phyloP scores from a whole-genome alignment of 805 yeast genomes.

The Zygosaccharomyces bailii region DNA sequence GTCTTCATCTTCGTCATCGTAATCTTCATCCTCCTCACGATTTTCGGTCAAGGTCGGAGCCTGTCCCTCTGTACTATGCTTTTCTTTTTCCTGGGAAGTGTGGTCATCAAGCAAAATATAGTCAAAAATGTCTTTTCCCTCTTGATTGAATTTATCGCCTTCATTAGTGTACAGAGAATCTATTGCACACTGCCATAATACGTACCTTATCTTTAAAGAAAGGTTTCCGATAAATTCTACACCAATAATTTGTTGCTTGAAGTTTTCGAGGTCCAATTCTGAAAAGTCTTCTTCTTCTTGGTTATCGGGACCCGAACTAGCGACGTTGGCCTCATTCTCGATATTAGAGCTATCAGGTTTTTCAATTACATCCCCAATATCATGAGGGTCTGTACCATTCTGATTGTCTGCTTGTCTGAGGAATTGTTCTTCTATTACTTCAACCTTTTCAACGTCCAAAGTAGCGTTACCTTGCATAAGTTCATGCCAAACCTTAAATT shows the following conservation, averaged over 20 bases:
- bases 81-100: constrained; percentile 3
- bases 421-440: constrained; percentile 7
- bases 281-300: constrained; percentile 35
- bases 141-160: constrained; percentile 28
- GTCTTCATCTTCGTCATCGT: constrained; percentile 17
- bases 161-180: constrained; percentile 31
- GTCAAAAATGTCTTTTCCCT: constrained; percentile 12
- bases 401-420: constrained; percentile 5
- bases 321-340: constrained; percentile 4
- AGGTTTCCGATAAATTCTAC: constrained; percentile 49
- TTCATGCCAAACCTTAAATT: constrained; percentile 42
- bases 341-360: constrained; percentile 1
- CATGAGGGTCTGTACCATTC: not conserved
- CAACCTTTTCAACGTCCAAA: constrained; percentile 29
- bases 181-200: constrained; percentile 63
- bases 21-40: constrained; percentile 16
- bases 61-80: constrained; percentile 5
- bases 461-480: constrained; percentile 39
- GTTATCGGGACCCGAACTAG: constrained; percentile 7
- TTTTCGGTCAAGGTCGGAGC: constrained; percentile 1
- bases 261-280: constrained; percentile 40
- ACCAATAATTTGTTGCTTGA: constrained; percentile 44
- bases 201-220: constrained; percentile 62
- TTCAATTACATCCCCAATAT: constrained; percentile 4
- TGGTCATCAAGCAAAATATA: constrained; percentile 19